Conservation (phyloP, 1,284 basidiomycete genomes). For the Pyrrhoderma lamaoense region DNA sequence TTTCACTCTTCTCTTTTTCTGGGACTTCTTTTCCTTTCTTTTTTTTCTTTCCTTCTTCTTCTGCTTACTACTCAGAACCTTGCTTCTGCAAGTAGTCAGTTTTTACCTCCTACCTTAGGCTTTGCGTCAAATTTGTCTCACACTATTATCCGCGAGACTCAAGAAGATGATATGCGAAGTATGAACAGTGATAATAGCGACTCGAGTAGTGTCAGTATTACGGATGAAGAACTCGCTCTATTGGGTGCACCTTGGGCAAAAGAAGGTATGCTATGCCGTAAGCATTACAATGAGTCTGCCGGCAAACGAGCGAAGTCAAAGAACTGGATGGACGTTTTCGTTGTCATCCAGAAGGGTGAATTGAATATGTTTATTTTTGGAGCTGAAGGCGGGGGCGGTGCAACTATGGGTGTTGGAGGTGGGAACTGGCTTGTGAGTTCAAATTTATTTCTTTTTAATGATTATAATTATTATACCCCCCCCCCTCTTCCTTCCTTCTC, state of each 20-base stretch:
- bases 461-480: slow-evolving; percentile 1
- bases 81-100: slow-evolving; percentile 33
- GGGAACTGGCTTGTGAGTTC: slow-evolving; percentile 91
- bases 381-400: slow-evolving; percentile 46
- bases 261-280: slow-evolving; percentile 90
- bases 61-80: slow-evolving; percentile 23
- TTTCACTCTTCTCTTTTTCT: background rate
- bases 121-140: slow-evolving; percentile 95
- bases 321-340: slow-evolving; percentile 89
- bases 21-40: background rate
- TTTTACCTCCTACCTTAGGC: slow-evolving; percentile 77
- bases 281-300: slow-evolving; percentile 86
- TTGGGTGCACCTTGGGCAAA: slow-evolving; percentile 98
- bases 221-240: slow-evolving; percentile 90
- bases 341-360: slow-evolving; percentile 90
- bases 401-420: slow-evolving; percentile 72
- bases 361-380: slow-evolving; percentile 94
- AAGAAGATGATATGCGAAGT: slow-evolving; percentile 84
- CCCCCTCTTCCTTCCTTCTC: too few relatives aligned
- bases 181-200: slow-evolving; percentile 51
- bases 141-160: slow-evolving; percentile 90
- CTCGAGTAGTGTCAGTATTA: slow-evolving; percentile 71
- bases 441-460: background rate
- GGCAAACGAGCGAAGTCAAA: slow-evolving; percentile 82
- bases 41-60: slow-evolving; percentile 6